Evolutionary conservation across 257 asterid genomes (phyloP).

Genomic region (Nicotiana undulata): DNA sequence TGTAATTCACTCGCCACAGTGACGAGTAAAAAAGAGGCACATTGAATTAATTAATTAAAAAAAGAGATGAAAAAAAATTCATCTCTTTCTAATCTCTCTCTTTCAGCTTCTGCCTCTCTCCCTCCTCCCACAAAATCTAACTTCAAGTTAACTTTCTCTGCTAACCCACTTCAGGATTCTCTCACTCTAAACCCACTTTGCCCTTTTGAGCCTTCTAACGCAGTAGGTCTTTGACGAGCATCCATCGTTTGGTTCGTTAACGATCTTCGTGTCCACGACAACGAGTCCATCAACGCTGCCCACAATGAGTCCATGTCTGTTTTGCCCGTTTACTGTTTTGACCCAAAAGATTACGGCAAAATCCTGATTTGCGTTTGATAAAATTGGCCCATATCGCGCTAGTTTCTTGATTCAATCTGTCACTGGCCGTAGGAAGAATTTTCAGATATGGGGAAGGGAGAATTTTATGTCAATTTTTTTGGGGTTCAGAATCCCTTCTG

Average conservation of each 20-base stretch:
- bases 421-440: too few relatives aligned
- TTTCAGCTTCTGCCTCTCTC: conserved; percentile 51
- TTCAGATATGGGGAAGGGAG: too few relatives aligned
- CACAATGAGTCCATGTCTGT: conserved; percentile 73
- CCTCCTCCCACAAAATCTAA: conserved; percentile 31
- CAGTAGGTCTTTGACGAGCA: conserved; percentile 60
- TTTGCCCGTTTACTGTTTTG: conserved; percentile 87
- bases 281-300: conserved; percentile 76
- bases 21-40: too few relatives aligned
- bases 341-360: conserved; percentile 87
- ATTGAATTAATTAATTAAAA: too few relatives aligned
- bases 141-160: conserved; percentile 44
- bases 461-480: too few relatives aligned
- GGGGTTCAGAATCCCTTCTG: too few relatives aligned
- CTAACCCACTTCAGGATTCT: conserved; percentile 55
- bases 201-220: conserved; percentile 68
- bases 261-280: conserved; percentile 92
- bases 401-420: conserved; percentile 73
- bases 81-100: conserved; percentile 45
- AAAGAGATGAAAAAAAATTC: conserved; percentile 26
- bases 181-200: conserved; percentile 54
- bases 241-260: conserved; percentile 93
- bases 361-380: conserved; percentile 76
- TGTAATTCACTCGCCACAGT: too few relatives aligned
- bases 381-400: conserved; percentile 80